Evolutionary conservation across 2,329 filamentous ascomycete genomes (phyloP).

Genomic region (Fusarium ramigenum): DNA sequence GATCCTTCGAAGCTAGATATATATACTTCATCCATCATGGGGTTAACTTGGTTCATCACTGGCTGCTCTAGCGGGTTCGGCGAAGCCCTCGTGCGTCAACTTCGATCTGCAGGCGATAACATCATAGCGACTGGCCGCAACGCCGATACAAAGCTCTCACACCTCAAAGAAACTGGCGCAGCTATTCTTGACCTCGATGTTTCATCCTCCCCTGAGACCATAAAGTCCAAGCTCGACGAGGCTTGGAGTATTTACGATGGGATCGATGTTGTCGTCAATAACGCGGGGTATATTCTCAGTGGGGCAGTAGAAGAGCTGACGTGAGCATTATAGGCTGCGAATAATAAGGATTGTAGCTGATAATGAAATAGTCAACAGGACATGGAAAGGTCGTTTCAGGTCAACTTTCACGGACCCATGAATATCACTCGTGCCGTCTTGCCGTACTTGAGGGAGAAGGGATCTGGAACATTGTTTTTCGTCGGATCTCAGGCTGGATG

Average conservation of each 20-base stretch:
- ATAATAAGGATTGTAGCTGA: not conserved
- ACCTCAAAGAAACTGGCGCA: constrained; percentile 44
- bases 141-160: constrained; percentile 45
- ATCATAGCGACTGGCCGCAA: constrained; percentile 55
- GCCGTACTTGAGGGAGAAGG: constrained; percentile 44
- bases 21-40: not conserved
- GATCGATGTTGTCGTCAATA: constrained; percentile 53
- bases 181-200: constrained; percentile 35
- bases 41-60: constrained; percentile 52
- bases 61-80: constrained; percentile 57
- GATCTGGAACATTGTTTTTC: constrained; percentile 46
- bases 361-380: constrained; percentile 31
- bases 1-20: too few species aligned
- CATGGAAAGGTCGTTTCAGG: constrained; percentile 41
- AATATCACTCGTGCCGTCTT: constrained; percentile 49
- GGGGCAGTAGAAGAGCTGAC: constrained; percentile 41
- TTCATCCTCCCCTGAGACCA: not conserved
- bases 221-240: constrained; percentile 22
- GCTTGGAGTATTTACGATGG: constrained; percentile 35
- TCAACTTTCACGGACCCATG: constrained; percentile 52
- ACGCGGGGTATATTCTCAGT: constrained; percentile 48
- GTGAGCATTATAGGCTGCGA: not conserved
- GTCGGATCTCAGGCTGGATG: constrained; percentile 50
- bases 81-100: constrained; percentile 48
- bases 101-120: constrained; percentile 50